Percentiles rank a stretch among this genome's conserved stretches.
phyloP scores from a whole-genome alignment of 176 grass and related monocot species.

The Echinochloa phyllopogon region DNA sequence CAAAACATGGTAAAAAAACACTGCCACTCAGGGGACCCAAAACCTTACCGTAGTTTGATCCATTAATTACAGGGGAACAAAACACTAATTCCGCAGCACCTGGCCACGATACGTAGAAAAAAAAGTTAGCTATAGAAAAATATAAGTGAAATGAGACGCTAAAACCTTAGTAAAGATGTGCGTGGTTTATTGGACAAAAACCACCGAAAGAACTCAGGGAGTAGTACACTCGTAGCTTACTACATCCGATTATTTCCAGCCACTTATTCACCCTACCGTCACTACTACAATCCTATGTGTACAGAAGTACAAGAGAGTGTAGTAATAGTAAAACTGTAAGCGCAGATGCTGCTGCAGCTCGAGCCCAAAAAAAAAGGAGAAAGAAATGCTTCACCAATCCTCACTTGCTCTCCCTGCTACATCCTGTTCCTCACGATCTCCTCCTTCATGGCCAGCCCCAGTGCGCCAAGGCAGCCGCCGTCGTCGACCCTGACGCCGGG shows the following conservation, averaged over 20 bases:
- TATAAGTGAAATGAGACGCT: too few relatives aligned
- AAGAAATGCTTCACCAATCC: not conserved
- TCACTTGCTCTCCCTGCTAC: not conserved
- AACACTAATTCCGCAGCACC: too few relatives aligned
- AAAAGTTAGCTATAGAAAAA: too few relatives aligned
- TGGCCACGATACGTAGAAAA: too few relatives aligned
- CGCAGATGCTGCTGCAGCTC: not conserved
- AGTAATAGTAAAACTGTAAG: not conserved
- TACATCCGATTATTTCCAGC: slow-evolving; percentile 30
- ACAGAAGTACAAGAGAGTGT: not conserved
- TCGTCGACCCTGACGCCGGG: slow-evolving; percentile 62
- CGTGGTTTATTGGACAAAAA: too few relatives aligned
- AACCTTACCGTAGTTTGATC: too few relatives aligned
- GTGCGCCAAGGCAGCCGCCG: slow-evolving; percentile 54
- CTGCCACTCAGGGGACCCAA: too few relatives aligned
- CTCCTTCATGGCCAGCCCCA: slow-evolving; percentile 71
- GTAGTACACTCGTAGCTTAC: slow-evolving; percentile 17
- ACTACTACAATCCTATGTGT: slow-evolving; percentile 11
- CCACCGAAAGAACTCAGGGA: too few relatives aligned
- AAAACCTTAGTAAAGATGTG: too few relatives aligned
- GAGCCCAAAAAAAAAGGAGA: not conserved
- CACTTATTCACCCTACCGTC: slow-evolving; percentile 33
- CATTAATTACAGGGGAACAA: too few relatives aligned
- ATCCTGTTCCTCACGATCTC: slow-evolving; percentile 59
- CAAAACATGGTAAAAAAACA: too few relatives aligned